Evolutionary conservation across 805 yeast genomes (phyloP).

Genomic region (Wickerhamomyces alni): DNA sequence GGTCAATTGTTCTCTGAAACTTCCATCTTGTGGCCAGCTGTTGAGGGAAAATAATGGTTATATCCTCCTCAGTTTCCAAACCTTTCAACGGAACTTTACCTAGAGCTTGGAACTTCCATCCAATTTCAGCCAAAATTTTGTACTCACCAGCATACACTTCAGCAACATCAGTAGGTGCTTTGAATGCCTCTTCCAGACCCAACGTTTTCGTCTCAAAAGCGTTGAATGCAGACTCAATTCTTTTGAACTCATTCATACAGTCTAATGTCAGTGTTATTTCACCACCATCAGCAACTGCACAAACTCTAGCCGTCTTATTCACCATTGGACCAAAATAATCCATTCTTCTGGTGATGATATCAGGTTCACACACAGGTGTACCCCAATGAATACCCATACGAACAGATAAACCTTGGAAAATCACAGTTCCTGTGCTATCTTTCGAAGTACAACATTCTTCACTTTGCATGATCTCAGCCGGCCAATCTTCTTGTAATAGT

Average conservation of each 20-base stretch:
- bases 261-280: constrained; percentile 85
- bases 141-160: constrained; percentile 62
- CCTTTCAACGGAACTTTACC: constrained; percentile 94
- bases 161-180: constrained; percentile 36
- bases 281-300: constrained; percentile 98
- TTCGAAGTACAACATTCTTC: constrained; percentile 78
- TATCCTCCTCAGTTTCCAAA: constrained; percentile 84
- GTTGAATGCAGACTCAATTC: constrained; percentile 35
- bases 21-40: constrained; percentile 56
- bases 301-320: constrained; percentile 87
- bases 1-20: constrained; percentile 28
- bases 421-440: constrained; percentile 49
- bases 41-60: constrained; percentile 73
- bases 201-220: neutral
- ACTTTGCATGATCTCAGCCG: constrained; percentile 78
- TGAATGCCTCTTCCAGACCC: constrained; percentile 34
- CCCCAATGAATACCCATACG: constrained; percentile 99
- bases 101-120: constrained; percentile 57
- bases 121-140: constrained; percentile 56
- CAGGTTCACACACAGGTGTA: constrained; percentile 90
- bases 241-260: constrained; percentile 64
- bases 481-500: constrained; percentile 87
- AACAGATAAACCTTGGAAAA: constrained; percentile 87
- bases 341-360: constrained; percentile 93
- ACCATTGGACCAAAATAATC: constrained; percentile 99